A percentile compares a stretch with the other conserved stretches of the same genome.
These are phyloP conservation scores for Phalaenopsis aphrodite DNA, from an alignment of 106 monocot species.

Conservation along the genomic window DNA sequence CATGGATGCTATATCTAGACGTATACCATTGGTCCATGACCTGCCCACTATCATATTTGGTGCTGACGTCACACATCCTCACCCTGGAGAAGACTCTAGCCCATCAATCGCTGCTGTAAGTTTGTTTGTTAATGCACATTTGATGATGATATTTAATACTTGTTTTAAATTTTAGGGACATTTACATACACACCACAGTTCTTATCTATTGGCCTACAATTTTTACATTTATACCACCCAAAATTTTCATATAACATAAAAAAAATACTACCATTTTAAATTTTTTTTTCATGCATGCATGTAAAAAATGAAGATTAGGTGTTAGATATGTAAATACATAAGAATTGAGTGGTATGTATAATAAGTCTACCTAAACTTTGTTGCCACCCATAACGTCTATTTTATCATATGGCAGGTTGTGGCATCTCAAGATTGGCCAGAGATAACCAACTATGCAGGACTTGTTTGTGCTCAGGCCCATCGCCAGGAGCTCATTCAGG, in stretches of 20 bases:
- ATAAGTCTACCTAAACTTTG: too few species aligned
- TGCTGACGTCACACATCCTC: constrained; percentile 71
- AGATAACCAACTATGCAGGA: constrained; percentile 46
- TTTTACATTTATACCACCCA: too few species aligned
- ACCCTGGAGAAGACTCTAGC: constrained; percentile 46
- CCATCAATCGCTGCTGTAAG: constrained; percentile 74
- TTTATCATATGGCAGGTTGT: constrained; percentile 26
- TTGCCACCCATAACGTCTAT: background rate
- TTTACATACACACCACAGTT: too few species aligned
- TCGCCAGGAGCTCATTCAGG: constrained; percentile 38
- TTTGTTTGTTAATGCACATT: background rate
- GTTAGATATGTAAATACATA: too few species aligned
- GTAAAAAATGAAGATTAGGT: too few species aligned
- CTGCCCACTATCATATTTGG: constrained; percentile 67
- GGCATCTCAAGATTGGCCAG: constrained; percentile 57
- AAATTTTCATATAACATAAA: too few species aligned
- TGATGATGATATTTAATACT: too few species aligned
- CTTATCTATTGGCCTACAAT: too few species aligned
- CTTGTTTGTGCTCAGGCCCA: constrained; percentile 31
- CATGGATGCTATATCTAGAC: constrained; percentile 29
- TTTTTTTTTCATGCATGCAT: too few species aligned
- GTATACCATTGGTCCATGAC: constrained; percentile 36
- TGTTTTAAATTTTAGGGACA: too few species aligned
- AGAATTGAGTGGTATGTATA: too few species aligned
- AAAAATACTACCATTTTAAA: too few species aligned